Percentiles rank a stretch among this genome's conserved stretches.
These are phyloP conservation scores for Ceratobasidium sp. DNA, from an alignment of 1,284 basidiomycete genomes.

Conservation along the genomic window DNA sequence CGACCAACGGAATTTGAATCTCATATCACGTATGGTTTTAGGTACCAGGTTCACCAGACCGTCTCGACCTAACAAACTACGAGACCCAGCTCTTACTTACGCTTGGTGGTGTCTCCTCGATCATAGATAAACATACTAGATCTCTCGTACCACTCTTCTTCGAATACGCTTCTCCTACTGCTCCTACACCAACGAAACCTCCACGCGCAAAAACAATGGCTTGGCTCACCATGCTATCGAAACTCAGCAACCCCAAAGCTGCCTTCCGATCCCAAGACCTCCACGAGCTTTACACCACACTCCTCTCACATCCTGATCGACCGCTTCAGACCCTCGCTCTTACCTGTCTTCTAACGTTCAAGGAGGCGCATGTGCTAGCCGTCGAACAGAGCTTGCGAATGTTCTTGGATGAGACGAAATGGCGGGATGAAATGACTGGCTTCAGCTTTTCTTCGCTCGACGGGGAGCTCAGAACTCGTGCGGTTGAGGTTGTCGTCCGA, in stretches of 20 bases:
- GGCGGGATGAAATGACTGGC: conserved; percentile 88
- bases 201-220: conserved; percentile 72
- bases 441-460: conserved; percentile 69
- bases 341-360: conserved; percentile 88
- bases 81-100: conserved; percentile 83
- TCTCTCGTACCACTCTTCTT: conserved; percentile 86
- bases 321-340: conserved; percentile 84
- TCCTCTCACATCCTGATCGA: conserved; percentile 91
- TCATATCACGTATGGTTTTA: conserved; percentile 54
- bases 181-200: conserved; percentile 60
- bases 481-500: conserved; percentile 83
- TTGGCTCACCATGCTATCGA: conserved; percentile 90
- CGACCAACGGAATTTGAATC: not conserved
- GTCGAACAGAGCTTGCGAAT: conserved; percentile 78
- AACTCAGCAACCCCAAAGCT: conserved; percentile 92
- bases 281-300: conserved; percentile 74
- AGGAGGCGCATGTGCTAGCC: conserved; percentile 74
- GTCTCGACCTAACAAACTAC: conserved; percentile 82
- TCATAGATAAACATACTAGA: conserved; percentile 89
- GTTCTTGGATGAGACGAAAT: conserved; percentile 88
- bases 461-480: conserved; percentile 72
- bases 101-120: conserved; percentile 73
- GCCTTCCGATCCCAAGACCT: conserved; percentile 80
- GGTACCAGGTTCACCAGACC: conserved; percentile 72
- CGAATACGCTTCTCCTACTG: conserved; percentile 64